phyloP scores from a whole-genome alignment of 1,139 yeast species.

The Taphrina confusa region DNA sequence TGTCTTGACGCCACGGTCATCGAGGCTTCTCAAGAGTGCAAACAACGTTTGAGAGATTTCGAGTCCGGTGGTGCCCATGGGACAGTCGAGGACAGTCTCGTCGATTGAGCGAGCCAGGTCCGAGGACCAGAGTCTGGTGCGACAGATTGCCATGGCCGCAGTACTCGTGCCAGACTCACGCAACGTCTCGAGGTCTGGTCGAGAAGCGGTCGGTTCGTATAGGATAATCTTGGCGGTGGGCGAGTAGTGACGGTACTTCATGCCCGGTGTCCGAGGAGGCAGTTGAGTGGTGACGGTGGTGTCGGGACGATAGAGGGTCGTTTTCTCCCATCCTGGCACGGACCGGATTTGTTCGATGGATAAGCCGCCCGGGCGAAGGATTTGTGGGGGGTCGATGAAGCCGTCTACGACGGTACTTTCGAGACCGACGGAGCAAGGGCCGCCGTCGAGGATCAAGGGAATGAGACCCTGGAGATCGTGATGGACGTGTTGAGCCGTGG shows the following conservation, averaged over 20 bases:
- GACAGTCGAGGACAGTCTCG: neutral
- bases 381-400: slow-evolving; percentile 74
- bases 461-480: slow-evolving; percentile 76
- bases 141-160: slow-evolving; percentile 54
- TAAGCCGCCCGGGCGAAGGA: slow-evolving; percentile 91
- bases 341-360: slow-evolving; percentile 69
- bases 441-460: slow-evolving; percentile 90
- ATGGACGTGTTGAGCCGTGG: slow-evolving; percentile 79
- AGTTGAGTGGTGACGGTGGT: slow-evolving; percentile 50
- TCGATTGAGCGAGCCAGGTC: neutral
- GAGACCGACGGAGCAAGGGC: slow-evolving; percentile 83
- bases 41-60: slow-evolving; percentile 77
- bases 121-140: slow-evolving; percentile 43
- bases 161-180: neutral
- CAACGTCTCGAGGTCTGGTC: slow-evolving; percentile 29
- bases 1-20: slow-evolving; percentile 57
- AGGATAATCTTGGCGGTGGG: slow-evolving; percentile 82
- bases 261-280: slow-evolving; percentile 90
- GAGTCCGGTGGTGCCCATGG: slow-evolving; percentile 48
- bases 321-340: slow-evolving; percentile 70
- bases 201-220: slow-evolving; percentile 49
- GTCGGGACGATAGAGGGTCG: slow-evolving; percentile 48
- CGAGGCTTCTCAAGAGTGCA: slow-evolving; percentile 68
- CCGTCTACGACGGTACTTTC: slow-evolving; percentile 96
- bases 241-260: slow-evolving; percentile 94